A percentile compares a stretch with the other conserved stretches of the same genome.
phyloP scores from a whole-genome alignment of 176 grass and related monocot genomes.

The Cenchrus purpureus region DNA sequence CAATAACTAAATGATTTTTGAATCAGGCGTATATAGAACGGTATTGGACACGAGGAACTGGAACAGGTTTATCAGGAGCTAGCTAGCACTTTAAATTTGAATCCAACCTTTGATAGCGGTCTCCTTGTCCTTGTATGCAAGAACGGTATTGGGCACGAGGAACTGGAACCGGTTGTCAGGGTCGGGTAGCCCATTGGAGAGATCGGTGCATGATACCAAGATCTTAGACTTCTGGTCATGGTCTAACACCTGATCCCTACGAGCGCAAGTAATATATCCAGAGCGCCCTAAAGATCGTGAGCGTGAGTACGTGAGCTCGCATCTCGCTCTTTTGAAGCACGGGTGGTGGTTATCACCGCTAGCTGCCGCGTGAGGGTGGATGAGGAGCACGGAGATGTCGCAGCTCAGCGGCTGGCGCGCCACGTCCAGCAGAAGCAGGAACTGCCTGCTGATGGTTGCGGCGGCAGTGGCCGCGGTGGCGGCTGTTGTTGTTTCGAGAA shows the following conservation, averaged over 20 bases:
- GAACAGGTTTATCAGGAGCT: too few species aligned
- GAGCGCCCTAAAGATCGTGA: background rate
- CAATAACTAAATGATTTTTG: too few species aligned
- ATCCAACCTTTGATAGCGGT: background rate
- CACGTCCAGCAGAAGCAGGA: background rate
- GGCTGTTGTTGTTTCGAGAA: too few species aligned
- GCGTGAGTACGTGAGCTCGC: background rate
- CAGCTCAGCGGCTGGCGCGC: background rate
- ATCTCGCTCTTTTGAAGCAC: background rate
- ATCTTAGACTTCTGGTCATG: background rate
- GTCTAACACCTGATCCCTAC: too few species aligned
- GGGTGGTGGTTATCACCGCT: background rate
- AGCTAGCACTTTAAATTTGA: background rate
- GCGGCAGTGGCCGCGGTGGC: too few species aligned
- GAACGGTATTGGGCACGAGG: background rate
- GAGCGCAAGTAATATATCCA: too few species aligned
- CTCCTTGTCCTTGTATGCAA: background rate
- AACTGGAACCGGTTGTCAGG: background rate
- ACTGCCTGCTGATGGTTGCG: background rate
- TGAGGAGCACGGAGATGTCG: background rate
- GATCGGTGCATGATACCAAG: background rate
- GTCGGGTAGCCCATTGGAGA: background rate
- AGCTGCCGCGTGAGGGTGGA: background rate
- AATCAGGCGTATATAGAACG: too few species aligned
- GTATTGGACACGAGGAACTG: too few species aligned